phyloP scores from a whole-genome alignment of 768 basidiomycete genomes.

The Leccinum pellstonianum region DNA sequence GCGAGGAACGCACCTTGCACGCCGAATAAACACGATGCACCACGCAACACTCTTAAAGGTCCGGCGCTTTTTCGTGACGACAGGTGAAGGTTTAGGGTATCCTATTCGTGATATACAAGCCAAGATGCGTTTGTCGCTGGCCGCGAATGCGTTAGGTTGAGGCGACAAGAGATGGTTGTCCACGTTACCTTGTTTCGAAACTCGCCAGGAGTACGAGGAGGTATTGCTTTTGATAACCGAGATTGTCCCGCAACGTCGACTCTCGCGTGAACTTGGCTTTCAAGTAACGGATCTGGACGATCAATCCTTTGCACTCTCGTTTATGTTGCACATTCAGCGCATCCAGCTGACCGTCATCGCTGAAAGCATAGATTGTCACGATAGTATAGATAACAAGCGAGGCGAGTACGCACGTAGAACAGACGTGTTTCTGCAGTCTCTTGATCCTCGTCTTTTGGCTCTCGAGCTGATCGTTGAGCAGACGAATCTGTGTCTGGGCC shows the following conservation, averaged over 20 bases:
- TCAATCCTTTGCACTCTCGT: slow-evolving; percentile 85
- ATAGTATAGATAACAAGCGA: not conserved
- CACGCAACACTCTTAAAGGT: slow-evolving; percentile 57
- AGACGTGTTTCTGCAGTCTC: slow-evolving; percentile 54
- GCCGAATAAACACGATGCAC: slow-evolving; percentile 62
- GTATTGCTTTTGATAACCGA: slow-evolving; percentile 88
- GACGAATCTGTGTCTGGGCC: slow-evolving; percentile 58
- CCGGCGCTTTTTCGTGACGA: slow-evolving; percentile 40
- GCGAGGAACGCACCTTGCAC: slow-evolving; percentile 52
- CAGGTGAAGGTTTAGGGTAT: slow-evolving; percentile 48
- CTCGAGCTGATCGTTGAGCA: slow-evolving; percentile 67
- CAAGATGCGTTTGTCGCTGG: slow-evolving; percentile 67
- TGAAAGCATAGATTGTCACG: slow-evolving; percentile 2
- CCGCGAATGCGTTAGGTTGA: slow-evolving; percentile 4
- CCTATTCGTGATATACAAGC: slow-evolving; percentile 77
- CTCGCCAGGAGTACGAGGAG: slow-evolving; percentile 69
- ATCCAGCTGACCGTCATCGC: slow-evolving; percentile 54
- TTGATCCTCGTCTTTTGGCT: slow-evolving; percentile 42
- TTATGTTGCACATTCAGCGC: slow-evolving; percentile 67
- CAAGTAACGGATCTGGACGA: slow-evolving; percentile 88
- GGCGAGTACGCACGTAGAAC: slow-evolving; percentile 48
- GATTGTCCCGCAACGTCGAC: slow-evolving; percentile 68
- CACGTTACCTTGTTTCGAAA: slow-evolving; percentile 63
- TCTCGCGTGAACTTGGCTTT: slow-evolving; percentile 92
- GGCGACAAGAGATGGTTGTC: not conserved